Base-by-base conservation (phyloP, 768 basidiomycete genomes). In the Filobasidium wieringae region DNA sequence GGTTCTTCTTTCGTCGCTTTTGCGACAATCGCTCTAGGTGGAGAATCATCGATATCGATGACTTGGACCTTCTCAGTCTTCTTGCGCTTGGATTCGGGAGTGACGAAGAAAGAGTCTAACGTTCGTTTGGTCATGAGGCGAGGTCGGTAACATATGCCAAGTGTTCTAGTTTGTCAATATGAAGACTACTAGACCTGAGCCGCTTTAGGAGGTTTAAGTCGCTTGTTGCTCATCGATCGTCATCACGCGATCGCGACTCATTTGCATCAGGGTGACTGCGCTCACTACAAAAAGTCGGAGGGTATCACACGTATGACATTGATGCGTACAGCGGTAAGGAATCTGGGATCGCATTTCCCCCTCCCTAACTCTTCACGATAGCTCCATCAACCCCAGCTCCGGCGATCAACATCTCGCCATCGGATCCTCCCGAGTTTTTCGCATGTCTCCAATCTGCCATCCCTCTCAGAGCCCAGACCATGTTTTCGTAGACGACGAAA, bases 401-500 rank as follows among this genome's bases (percentile, higher is more conserved):
- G n/a, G 29, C 50, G 17, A 51, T 26, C 50, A 15, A n/a, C 17
- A 51, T 9, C 30, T 51, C 50, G 2, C 7, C 26, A 29, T 32
- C 27, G 15, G 29, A 15, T 30, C 17, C 7, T 11, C 50, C n/a
- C 26, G 29, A 15, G 7, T 19, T 15, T 27, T 30, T 27, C 53
- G n/a, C 32, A 43, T 68, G 62, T 34, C 63, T 26, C 53, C 59
- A 65, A 24, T 65, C 59, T 4, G 71, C 73, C 31, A 68, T 55
- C 1, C 67, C 52, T 36, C 74, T 56, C 51, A 73, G 72, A 3
- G 60, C 69, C 72, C 70, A 72, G 1, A 72, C 70, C 33, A 75
- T 34, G 53, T 75, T 73, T 63, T 75, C 95, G 71, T 97, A 99
- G 19, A 96, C 91, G 36, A 97, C 93, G 64, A 97, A 95, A 4